Evolutionary conservation across 495 filamentous ascomycete genomes (phyloP).

Genomic region (Penicillium subrubescens): DNA sequence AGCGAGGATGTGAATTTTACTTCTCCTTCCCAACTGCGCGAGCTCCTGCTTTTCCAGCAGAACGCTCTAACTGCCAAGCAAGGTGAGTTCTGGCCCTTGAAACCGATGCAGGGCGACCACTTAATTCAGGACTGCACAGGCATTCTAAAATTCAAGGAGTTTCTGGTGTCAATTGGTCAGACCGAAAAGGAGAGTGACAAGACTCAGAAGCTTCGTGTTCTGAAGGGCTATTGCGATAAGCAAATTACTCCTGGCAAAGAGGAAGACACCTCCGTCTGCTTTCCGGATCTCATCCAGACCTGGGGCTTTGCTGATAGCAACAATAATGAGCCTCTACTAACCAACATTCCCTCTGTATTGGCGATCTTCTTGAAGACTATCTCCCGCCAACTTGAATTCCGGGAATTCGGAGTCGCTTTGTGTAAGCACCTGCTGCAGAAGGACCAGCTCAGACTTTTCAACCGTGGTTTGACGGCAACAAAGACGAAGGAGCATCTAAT

Average conservation of each 20-base stretch:
- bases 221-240: slow-evolving; percentile 73
- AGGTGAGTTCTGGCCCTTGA: slow-evolving; percentile 50
- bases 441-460: slow-evolving; percentile 70
- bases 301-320: slow-evolving; percentile 75
- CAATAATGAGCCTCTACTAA: slow-evolving; percentile 74
- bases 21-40: slow-evolving; percentile 59
- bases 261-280: slow-evolving; percentile 60
- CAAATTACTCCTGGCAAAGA: slow-evolving; percentile 57
- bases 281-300: slow-evolving; percentile 73
- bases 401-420: slow-evolving; percentile 67
- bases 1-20: slow-evolving; percentile 51
- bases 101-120: neutral
- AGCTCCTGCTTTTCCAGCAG: slow-evolving; percentile 68
- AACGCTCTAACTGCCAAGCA: slow-evolving; percentile 61
- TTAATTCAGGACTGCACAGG: slow-evolving; percentile 43
- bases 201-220: slow-evolving; percentile 56
- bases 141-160: slow-evolving; percentile 73
- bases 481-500: slow-evolving; percentile 83
- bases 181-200: slow-evolving; percentile 49
- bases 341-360: slow-evolving; percentile 72
- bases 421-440: slow-evolving; percentile 74
- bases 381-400: slow-evolving; percentile 68
- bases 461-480: slow-evolving; percentile 68
- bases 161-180: slow-evolving; percentile 66
- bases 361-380: slow-evolving; percentile 75